Base-by-base conservation (phyloP, 1,284 basidiomycete genomes). In the Anthracocystis setariae region DNA sequence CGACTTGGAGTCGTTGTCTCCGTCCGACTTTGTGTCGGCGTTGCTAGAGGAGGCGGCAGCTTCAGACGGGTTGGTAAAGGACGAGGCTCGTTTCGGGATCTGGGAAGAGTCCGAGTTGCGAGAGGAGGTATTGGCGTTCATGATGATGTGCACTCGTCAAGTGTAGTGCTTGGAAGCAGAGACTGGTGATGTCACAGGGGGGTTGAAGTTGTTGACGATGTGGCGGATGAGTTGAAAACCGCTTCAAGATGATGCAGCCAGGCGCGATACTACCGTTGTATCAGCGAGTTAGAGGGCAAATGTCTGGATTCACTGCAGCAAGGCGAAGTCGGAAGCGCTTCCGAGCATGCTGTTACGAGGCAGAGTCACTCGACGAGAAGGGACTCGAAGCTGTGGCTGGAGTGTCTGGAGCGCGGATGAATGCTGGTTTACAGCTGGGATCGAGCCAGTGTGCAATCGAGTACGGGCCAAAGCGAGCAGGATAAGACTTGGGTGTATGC, bases 1-100 rank as follows among this genome's bases (percentile, higher is more conserved):
- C 8, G n/a, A 8, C 15, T 50, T 53, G 37, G 61, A n/a, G 24
- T 65, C 63, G 27, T 38, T 40, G 45, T 63, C 61, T 17, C 18
- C 27, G 13, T 57, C 27, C 33, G 9, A 23, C 20, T 57, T 50
- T 39, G 21, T n/a, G 24, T 38, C 39, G 32, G 33, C 8, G 25
- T n/a, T 17, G 53, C 1, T 35, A 25, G 48, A 37, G 54, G 55
- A 13, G 20, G 25, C n/a, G 39, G 45, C 9, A 42, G 25, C 12
- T 5, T 57, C 63, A 17, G 38, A 15, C 7, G 27, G 25, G 25
- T 29, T 42, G 23, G 52, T 49, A 3, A 48, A 40, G 39, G 57
- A 35, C 4, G 54, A 59, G n/a, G 35, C 44, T 21, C 20, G 18
- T 18, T 42, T 42, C 1, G 40, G 23, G 3, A 20, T 12, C 17